These are phyloP conservation scores for Cucurbita ficifolia DNA, from an alignment of 306 rosid species.

Conservation along the genomic window DNA sequence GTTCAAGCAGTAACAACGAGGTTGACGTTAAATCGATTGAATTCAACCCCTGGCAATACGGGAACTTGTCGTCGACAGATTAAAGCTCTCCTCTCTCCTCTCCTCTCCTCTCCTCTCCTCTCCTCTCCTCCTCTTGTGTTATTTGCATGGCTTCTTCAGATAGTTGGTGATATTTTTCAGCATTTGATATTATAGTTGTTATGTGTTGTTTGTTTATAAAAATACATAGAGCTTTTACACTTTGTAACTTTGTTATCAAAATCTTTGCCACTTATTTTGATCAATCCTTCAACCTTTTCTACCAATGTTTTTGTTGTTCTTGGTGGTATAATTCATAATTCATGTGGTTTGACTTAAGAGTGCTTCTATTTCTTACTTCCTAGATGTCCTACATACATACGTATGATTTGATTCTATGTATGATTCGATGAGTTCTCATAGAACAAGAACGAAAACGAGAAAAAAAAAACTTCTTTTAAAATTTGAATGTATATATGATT, in stretches of 20 bases:
- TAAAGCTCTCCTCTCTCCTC: neutral
- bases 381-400: too few species aligned
- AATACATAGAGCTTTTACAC: constrained; percentile 14
- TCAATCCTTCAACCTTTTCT: neutral
- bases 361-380: neutral
- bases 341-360: neutral
- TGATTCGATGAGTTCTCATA: too few species aligned
- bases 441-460: too few species aligned
- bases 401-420: too few species aligned
- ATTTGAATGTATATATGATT: too few species aligned
- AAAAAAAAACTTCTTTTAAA: too few species aligned
- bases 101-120: neutral
- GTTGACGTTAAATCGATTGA: constrained; percentile 33
- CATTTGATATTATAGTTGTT: constrained; percentile 13
- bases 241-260: constrained; percentile 1
- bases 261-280: neutral
- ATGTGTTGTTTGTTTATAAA: constrained; percentile 11
- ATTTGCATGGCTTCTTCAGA: constrained; percentile 15
- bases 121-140: neutral
- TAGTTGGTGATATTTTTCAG: constrained; percentile 11
- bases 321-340: neutral
- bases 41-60: constrained; percentile 85
- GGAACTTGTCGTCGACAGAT: constrained; percentile 39
- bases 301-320: neutral
- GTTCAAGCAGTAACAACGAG: constrained; percentile 24